Evolutionary conservation across 2,329 filamentous ascomycete genomes (phyloP), one percentile per base, ranked within the genome.

Genomic region (Periconia macrospinosa): DNA sequence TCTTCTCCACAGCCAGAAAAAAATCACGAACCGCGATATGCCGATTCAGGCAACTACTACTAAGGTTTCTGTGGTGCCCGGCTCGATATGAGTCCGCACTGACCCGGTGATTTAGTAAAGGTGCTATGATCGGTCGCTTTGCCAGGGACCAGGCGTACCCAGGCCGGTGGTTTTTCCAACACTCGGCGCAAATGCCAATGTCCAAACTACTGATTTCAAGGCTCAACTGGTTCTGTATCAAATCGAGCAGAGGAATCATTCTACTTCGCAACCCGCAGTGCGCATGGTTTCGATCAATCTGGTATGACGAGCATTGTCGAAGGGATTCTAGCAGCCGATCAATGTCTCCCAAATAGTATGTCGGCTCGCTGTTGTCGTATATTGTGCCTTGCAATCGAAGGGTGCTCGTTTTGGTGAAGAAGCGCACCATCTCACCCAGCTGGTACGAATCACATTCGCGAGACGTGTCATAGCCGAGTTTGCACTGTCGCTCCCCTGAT

Each of bases 391-490:
- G 71, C 1, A 90, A 73, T 37, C 80, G 82, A 3, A 91, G 65
- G 0, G 90, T 82, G 27, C 82, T 79, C 59, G 85, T 84, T 59
- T 81, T 80, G 14, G 79, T 75, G 35, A 92, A 82, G 71, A 92
- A 92, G 60, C 85, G 86, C 58, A 91, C 74, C 80, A 90, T 90
- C 73, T 92, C 88, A 19, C 89, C 89, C 1, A 92, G 81, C 72
- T 92, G 89, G 65, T 88, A 92, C 1, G 85, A 86, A 74, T 92
- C 89, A 70, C 89, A 92, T 41, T 88, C 84, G 1, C 82, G 74
- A 56, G 85, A 89, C 2, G 85, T 86, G 65, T 90, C 88, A 71
- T 92, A 92, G 49, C 89, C 88, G 0, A 91, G 80, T 62, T 85
- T 85, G 71, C 89, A 92, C 68, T 91, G 89, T 23, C 78, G 72